A percentile compares a stretch with the other conserved stretches of the same genome.
These are phyloP conservation scores for Colletotrichum trifolii DNA, from an alignment of 2,329 filamentous ascomycete genomes.

Conservation along the genomic window DNA sequence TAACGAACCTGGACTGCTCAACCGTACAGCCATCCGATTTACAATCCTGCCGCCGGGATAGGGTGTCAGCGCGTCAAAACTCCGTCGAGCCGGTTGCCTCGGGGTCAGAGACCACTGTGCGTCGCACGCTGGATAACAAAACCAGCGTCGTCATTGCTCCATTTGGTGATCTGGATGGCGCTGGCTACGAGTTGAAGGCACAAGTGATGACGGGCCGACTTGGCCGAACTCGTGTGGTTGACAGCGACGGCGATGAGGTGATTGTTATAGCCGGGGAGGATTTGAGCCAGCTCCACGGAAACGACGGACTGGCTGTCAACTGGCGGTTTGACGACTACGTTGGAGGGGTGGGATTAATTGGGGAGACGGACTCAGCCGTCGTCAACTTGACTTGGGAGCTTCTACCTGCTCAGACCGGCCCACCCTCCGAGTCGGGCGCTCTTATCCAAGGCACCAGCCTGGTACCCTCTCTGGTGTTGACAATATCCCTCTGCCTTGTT, in stretches of 20 bases:
- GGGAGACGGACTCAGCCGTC: not conserved
- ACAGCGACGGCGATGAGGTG: conserved; percentile 9
- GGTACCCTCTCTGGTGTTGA: too few relatives aligned
- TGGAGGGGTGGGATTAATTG: conserved; percentile 1
- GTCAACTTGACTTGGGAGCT: conserved; percentile 4
- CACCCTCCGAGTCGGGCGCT: not conserved
- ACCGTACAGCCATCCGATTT: not conserved
- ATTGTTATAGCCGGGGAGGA: not conserved
- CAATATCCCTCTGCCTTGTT: too few relatives aligned
- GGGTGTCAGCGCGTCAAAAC: not conserved
- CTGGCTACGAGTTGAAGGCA: not conserved
- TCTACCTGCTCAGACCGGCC: not conserved
- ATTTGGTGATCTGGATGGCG: not conserved
- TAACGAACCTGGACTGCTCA: conserved; percentile 6
- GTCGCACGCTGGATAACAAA: conserved; percentile 7
- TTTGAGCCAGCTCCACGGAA: not conserved
- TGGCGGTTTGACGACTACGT: conserved; percentile 5
- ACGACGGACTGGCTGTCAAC: not conserved
- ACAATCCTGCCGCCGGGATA: not conserved
- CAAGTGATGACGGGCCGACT: conserved; percentile 1
- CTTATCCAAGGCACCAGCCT: too few relatives aligned
- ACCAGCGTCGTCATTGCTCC: not conserved
- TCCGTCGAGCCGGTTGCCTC: not conserved
- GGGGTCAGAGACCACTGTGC: conserved; percentile 4
- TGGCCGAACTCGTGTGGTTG: not conserved